Base-by-base conservation (phyloP, 768 basidiomycete species). In the Psilocybe subaeruginosa region DNA sequence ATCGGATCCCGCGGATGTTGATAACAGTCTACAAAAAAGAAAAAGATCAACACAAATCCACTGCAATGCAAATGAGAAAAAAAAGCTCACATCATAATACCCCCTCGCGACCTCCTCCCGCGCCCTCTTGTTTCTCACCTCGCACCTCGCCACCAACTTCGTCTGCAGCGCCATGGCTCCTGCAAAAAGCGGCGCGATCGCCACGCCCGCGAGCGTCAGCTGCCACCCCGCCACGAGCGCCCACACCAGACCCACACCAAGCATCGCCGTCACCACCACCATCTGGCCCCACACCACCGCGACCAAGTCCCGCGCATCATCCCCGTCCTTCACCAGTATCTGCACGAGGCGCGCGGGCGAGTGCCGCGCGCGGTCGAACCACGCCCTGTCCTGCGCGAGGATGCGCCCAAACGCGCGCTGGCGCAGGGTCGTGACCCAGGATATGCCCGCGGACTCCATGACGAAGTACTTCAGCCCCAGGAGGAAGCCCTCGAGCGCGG, bases 141-240 rank as follows among this genome's bases (percentile, higher is more conserved):
- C 94, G 66, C 85, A 89, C 54, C 82, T 80, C 3, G 86, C 85
- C 0, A 92, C 85, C 51, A 95, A 72, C n/a, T 80, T 75, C 1
- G 90, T 86, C 76, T 96, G 94, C 14, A 89, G 66, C 4, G 87
- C 82, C 85, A 95, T 92, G 8, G 85, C 81, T 8, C 83, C 74
- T 2, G 85, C 88, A 68, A 97, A 97, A 9, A 96, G 82, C 0
- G 95, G 96, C 0, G 85, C 93, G 48, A 98, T 84, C 1, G 90
- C 94, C 30, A 98, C 75, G 0, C 95, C 96, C 2, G 92, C 92
- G 16, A 99, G 82, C 0, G 95, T 97, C 66, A 99, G 78, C 76
- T 97, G 88, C 97, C 97, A 99, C 0, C 94, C 93, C 31, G 83
- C 77, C 1, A 85, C 82, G 72, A 98, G 80, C 0, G 96, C 96